phyloP scores from a whole-genome alignment of 306 rosid genomes.

The Castanospermum australe region DNA sequence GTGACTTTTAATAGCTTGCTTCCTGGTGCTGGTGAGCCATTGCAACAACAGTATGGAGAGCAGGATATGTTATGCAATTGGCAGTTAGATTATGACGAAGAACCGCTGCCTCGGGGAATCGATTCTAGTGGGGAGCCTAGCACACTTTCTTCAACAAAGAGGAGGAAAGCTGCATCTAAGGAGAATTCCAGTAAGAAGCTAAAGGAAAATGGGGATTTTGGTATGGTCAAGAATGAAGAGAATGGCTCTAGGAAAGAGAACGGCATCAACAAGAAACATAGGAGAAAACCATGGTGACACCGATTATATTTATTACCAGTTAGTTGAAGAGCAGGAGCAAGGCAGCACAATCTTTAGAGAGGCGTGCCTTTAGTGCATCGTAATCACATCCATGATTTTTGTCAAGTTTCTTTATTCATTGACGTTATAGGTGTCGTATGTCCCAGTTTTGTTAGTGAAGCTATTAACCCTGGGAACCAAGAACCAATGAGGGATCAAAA shows the following conservation, averaged over 20 bases:
- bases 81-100: conserved; percentile 74
- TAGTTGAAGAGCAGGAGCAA: conserved; percentile 7
- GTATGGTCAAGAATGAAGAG: conserved; percentile 28
- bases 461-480: not conserved
- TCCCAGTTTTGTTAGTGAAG: conserved; percentile 24
- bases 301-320: not conserved
- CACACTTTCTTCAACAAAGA: conserved; percentile 49
- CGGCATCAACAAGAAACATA: conserved; percentile 31
- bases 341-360: not conserved
- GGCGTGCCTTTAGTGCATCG: not conserved
- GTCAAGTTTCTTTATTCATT: not conserved
- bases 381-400: conserved; percentile 6
- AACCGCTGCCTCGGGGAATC: conserved; percentile 69
- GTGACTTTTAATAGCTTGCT: conserved; percentile 75
- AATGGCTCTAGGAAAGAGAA: conserved; percentile 48
- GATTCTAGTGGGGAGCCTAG: conserved; percentile 26
- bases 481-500: not conserved
- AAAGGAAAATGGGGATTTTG: conserved; percentile 38
- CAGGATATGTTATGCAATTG: conserved; percentile 71
- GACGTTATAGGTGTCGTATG: not conserved
- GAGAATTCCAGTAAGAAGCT: conserved; percentile 53
- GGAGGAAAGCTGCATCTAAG: conserved; percentile 51
- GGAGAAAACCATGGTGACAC: conserved; percentile 34
- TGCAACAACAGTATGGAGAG: conserved; percentile 41
- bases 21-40: conserved; percentile 90